A percentile compares a stretch with the other conserved stretches of the same genome.
These are phyloP conservation scores for Cryptococcus jaspeensis DNA, from an alignment of 1,284 basidiomycete species.

Conservation along the genomic window DNA sequence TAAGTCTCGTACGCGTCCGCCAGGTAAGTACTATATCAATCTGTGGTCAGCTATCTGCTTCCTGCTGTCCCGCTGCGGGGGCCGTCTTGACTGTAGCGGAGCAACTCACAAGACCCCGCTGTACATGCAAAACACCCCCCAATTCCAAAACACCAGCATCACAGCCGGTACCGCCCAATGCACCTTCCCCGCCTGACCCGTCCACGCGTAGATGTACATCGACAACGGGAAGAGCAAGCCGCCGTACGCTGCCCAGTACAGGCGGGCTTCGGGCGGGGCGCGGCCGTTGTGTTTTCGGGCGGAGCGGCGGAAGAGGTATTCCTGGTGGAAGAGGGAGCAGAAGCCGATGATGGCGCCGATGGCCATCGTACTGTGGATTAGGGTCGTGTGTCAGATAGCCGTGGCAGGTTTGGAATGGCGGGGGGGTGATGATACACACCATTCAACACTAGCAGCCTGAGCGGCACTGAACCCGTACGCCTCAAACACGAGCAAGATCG, in stretches of 20 bases:
- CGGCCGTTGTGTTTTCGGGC: conserved; percentile 37
- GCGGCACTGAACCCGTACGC: conserved; percentile 43
- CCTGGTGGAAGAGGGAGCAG: conserved; percentile 59
- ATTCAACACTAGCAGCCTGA: conserved; percentile 30
- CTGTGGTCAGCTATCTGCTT: conserved; percentile 18
- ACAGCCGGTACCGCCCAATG: conserved; percentile 44
- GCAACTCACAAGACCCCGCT: conserved; percentile 42
- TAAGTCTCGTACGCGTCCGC: conserved; percentile 48
- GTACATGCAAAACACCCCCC: conserved; percentile 44
- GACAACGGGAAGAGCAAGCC: conserved; percentile 43
- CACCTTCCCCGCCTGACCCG: conserved; percentile 30
- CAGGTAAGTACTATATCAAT: conserved; percentile 35
- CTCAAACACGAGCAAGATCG: conserved; percentile 35
- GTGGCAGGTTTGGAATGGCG: neutral
- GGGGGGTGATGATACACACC: conserved; percentile 17
- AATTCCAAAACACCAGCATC: conserved; percentile 25
- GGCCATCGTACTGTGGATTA: conserved; percentile 43
- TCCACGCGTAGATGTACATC: conserved; percentile 45
- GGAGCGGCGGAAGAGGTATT: conserved; percentile 33
- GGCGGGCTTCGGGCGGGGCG: conserved; percentile 53
- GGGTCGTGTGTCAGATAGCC: neutral
- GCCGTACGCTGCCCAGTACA: conserved; percentile 50
- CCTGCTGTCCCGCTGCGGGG: too few relatives aligned
- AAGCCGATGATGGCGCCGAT: conserved; percentile 70
- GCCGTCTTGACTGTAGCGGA: too few relatives aligned